These are phyloP conservation scores for Epichloe sylvatica DNA, from an alignment of 2,329 filamentous ascomycete genomes.

Conservation along the genomic window DNA sequence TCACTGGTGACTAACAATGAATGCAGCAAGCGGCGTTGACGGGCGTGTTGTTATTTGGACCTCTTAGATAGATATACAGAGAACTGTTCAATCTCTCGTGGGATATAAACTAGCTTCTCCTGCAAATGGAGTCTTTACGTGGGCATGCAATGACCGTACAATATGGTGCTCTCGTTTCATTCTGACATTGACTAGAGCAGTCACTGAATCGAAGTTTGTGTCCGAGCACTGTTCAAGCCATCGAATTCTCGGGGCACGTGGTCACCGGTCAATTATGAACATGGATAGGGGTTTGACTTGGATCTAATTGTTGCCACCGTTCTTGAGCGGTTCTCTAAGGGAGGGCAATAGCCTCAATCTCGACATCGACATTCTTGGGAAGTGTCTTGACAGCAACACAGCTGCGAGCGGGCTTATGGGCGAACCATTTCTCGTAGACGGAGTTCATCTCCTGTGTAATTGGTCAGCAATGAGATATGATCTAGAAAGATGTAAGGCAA, in stretches of 20 bases:
- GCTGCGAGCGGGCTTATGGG: slow-evolving; percentile 72
- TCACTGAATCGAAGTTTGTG: background rate
- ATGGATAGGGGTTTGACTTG: background rate
- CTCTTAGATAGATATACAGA: slow-evolving; percentile 28
- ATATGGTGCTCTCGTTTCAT: background rate
- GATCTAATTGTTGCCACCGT: background rate
- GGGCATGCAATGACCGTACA: background rate
- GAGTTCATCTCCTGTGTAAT: slow-evolving; percentile 55
- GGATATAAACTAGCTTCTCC: background rate
- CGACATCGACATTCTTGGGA: slow-evolving; percentile 72
- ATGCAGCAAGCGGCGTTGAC: slow-evolving; percentile 63
- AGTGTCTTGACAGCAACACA: slow-evolving; percentile 84
- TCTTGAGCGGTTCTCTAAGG: slow-evolving; percentile 25
- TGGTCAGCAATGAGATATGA: background rate
- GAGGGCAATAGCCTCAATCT: slow-evolving; percentile 79
- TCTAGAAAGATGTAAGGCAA: too few species aligned
- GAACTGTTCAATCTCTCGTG: background rate
- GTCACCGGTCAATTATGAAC: background rate
- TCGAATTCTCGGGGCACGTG: background rate
- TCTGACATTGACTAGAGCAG: background rate
- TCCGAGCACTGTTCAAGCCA: background rate
- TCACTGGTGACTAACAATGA: slow-evolving; percentile 14
- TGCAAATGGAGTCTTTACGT: background rate
- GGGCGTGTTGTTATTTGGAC: slow-evolving; percentile 71
- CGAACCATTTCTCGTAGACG: slow-evolving; percentile 72